Percentiles rank a stretch among this genome's conserved stretches.
These are phyloP conservation scores for Neurospora sp. DNA, from an alignment of 495 filamentous ascomycete species.

Conservation along the genomic window DNA sequence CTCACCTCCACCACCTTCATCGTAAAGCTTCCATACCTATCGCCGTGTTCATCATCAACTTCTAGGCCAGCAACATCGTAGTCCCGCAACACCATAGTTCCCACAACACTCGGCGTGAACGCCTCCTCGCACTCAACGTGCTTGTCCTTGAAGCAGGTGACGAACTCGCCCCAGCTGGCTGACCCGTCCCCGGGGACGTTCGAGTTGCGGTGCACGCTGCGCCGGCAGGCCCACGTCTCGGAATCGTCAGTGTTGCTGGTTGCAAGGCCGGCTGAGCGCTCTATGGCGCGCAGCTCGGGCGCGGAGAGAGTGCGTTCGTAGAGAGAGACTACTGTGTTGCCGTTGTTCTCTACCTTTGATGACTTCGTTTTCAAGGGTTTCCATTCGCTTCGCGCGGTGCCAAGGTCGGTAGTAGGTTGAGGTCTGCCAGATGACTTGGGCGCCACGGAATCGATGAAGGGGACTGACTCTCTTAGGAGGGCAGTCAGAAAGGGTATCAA, in stretches of 20 bases:
- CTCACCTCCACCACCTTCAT: constrained; percentile 43
- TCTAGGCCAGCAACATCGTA: constrained; percentile 18
- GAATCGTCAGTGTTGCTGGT: constrained; percentile 5
- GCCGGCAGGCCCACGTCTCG: constrained; percentile 47
- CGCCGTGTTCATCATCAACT: constrained; percentile 18
- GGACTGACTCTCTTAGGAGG: constrained; percentile 45
- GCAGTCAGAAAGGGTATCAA: constrained; percentile 28
- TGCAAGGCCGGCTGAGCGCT: neutral
- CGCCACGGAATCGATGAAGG: constrained; percentile 41
- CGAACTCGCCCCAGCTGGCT: constrained; percentile 58
- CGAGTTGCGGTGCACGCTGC: constrained; percentile 49
- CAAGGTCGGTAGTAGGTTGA: neutral
- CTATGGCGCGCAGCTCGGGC: constrained; percentile 18
- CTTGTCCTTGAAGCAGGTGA: constrained; percentile 42
- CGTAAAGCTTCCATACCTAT: constrained; percentile 38
- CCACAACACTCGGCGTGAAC: constrained; percentile 62
- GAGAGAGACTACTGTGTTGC: constrained; percentile 33
- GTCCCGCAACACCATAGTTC: constrained; percentile 45
- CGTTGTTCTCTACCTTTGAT: constrained; percentile 28
- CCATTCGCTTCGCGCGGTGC: constrained; percentile 24
- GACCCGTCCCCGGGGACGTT: constrained; percentile 37
- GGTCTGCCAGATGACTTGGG: constrained; percentile 19
- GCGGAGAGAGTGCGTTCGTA: constrained; percentile 31
- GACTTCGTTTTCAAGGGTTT: constrained; percentile 31
- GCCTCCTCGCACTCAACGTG: constrained; percentile 60